Evolutionary conservation across 139 green algal species (phyloP), one percentile per base, ranked within the genome.

Genomic region (Picochlorum sp.): DNA sequence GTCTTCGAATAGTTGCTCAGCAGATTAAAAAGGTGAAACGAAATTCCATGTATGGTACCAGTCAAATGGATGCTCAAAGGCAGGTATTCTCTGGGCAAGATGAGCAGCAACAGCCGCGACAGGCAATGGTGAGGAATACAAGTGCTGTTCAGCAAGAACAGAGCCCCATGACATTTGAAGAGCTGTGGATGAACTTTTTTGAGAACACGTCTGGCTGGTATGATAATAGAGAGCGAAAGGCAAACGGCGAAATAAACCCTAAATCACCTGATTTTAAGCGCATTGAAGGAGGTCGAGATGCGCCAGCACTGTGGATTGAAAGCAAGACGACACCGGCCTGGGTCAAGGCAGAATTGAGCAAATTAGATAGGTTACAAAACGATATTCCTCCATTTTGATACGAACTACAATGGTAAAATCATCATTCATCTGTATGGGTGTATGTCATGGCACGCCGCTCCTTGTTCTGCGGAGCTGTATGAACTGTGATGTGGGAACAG

Each of bases 11-110:
- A 13, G 77, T 82, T 24, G 80, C 67, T 28, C 84, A 89, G 65
- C 72, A 64, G 30, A 79, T 73, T 14, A 82, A 90, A 66, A 82
- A 87, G 69, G 74, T 78, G 30, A 58, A 14, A 47, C 46, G 14
- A 10, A 21, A 45, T 28, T 59, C 20, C 23, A 59, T 38, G 20
- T 56, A 51, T 21, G 47, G 47, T 20, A 59, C 5, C 5, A 51
- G 28, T 51, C 58, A 23, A 21, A 59, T 15, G 13, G 21, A 23
- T 34, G 21, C 51, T 59, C 15, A 59, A 15, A 23, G 7, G 15
- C 8, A 34, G 32, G 51, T 20, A 9, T 18, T 30, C 6, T 15
- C 13, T 65, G 58, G 20, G 7, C 20, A 32, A 51, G n/a, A 9
- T 49, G 20, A 51, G 20, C 44, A 23, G 23, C 58, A 65, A 20